These are phyloP conservation scores for Podila epigama DNA, from an alignment of 192 early-diverging fungal genomes.

Conservation along the genomic window DNA sequence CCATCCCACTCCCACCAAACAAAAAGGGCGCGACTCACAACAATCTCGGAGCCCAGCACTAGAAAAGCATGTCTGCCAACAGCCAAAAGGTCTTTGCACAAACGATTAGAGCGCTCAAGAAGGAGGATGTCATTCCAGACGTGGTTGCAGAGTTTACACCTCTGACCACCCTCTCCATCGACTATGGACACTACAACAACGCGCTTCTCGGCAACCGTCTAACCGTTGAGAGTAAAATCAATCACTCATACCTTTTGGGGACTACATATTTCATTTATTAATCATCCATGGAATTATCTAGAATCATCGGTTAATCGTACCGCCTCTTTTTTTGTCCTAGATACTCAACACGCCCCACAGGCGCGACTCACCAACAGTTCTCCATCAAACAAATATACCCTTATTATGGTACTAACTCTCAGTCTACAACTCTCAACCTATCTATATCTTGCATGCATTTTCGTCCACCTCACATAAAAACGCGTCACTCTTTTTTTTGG, in stretches of 20 bases:
- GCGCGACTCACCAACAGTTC: background rate
- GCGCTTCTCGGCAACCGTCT: background rate
- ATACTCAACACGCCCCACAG: background rate
- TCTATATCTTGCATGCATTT: background rate
- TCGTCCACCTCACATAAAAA: background rate
- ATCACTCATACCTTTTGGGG: background rate
- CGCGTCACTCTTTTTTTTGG: background rate
- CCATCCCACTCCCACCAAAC: too few species aligned
- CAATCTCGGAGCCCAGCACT: too few species aligned
- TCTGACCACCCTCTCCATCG: background rate
- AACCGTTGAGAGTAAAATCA: background rate
- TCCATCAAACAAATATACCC: background rate
- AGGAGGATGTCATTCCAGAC: background rate
- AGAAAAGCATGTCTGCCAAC: background rate
- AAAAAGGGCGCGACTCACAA: too few species aligned
- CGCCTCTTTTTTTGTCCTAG: background rate
- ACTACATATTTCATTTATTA: too few species aligned
- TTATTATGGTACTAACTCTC: background rate
- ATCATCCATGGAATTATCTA: too few species aligned
- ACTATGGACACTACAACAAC: constrained; percentile 1
- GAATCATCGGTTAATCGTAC: too few species aligned
- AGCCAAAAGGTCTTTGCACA: background rate
- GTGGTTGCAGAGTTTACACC: background rate
- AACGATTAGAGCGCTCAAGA: background rate
- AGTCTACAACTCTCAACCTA: too few species aligned